These are phyloP conservation scores for Escovopsis weberi DNA, from an alignment of 2,329 filamentous ascomycete genomes.

Conservation along the genomic window DNA sequence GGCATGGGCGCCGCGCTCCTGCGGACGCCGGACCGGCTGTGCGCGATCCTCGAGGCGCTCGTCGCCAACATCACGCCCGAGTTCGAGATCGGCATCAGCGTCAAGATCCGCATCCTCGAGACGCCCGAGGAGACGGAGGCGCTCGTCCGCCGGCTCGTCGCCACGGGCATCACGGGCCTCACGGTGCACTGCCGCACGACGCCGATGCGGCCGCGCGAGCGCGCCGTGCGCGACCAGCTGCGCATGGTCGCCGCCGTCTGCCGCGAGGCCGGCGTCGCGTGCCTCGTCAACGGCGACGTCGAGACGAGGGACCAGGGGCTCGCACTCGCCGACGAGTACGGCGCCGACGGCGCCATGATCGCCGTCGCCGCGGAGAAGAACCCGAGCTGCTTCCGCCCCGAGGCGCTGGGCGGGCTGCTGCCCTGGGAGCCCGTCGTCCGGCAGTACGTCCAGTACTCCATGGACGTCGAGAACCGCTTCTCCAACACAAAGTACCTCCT, in stretches of 20 bases:
- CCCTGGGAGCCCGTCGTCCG: conserved; percentile 66
- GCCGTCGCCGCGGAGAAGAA: conserved; percentile 87
- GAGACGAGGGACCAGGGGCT: conserved; percentile 57
- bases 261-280: conserved; percentile 72
- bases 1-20: conserved; percentile 94
- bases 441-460: conserved; percentile 55
- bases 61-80: conserved; percentile 63
- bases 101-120: conserved; percentile 86
- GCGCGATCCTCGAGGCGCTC: conserved; percentile 67
- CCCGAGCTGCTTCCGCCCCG: conserved; percentile 65
- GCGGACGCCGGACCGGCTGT: conserved; percentile 68
- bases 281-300: conserved; percentile 92
- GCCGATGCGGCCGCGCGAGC: conserved; percentile 83
- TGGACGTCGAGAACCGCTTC: conserved; percentile 73
- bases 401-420: conserved; percentile 53
- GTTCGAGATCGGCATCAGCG: conserved; percentile 83
- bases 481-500: conserved; percentile 91
- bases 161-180: conserved; percentile 80
- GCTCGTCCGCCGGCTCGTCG: conserved; percentile 63
- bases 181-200: conserved; percentile 94
- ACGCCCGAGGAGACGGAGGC: conserved; percentile 60
- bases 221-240: conserved; percentile 74
- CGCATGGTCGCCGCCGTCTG: conserved; percentile 73
- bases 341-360: conserved; percentile 95
- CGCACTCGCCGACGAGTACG: conserved; percentile 58